Percentiles rank a stretch among this genome's conserved stretches.
Conservation (phyloP, 179 eudicot species). For the Silene vulgaris region DNA sequence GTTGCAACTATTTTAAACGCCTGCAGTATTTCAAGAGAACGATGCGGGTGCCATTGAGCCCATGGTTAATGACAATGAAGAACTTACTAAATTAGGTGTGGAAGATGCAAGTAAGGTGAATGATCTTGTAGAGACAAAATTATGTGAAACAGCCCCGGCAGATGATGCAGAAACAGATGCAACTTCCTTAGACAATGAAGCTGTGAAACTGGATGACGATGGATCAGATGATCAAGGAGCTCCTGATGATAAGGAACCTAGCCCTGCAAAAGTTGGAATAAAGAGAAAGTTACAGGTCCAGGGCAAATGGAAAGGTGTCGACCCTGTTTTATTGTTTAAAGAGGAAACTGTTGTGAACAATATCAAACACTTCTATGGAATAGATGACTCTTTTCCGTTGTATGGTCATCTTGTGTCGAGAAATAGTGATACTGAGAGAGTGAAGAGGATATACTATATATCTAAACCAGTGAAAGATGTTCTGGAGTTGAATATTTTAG, state of each 20-base stretch:
- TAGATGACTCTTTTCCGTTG: slow-evolving; percentile 66
- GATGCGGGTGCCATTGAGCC: slow-evolving; percentile 19
- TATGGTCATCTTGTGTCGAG: slow-evolving; percentile 72
- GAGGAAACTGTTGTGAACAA: slow-evolving; percentile 48
- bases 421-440: slow-evolving; percentile 66
- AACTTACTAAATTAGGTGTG: slow-evolving; percentile 29
- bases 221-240: slow-evolving; percentile 35
- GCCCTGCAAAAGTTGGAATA: slow-evolving; percentile 32
- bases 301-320: slow-evolving; percentile 92
- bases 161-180: slow-evolving; percentile 31
- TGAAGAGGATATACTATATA: slow-evolving; percentile 85
- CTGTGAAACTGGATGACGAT: slow-evolving; percentile 35
- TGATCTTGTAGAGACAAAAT: slow-evolving; percentile 26
- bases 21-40: slow-evolving; percentile 49
- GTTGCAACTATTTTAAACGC: neutral
- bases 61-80: slow-evolving; percentile 17
- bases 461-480: slow-evolving; percentile 71
- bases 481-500: slow-evolving; percentile 65
- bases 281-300: slow-evolving; percentile 80
- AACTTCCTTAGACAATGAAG: slow-evolving; percentile 30
- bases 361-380: slow-evolving; percentile 76
- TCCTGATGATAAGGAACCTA: slow-evolving; percentile 31
- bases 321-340: slow-evolving; percentile 73
- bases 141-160: slow-evolving; percentile 30
- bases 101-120: slow-evolving; percentile 34